phyloP scores from a whole-genome alignment of 1,284 basidiomycete genomes.

The Stygiomarasmius scandens region DNA sequence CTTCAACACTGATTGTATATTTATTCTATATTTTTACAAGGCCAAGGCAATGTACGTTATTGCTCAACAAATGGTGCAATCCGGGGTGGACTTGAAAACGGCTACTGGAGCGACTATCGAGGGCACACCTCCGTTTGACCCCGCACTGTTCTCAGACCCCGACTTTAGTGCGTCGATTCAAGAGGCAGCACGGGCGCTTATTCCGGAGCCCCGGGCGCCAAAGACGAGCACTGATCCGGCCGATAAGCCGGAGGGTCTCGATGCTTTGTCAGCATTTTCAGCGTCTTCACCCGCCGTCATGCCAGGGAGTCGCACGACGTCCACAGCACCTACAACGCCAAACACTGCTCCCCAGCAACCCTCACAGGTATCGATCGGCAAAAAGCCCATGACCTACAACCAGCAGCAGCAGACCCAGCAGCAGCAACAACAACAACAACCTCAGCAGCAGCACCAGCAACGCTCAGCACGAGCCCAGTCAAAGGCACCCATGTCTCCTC shows the following conservation, averaged over 20 bases:
- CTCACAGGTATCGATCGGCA: slow-evolving; percentile 17
- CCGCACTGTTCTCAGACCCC: slow-evolving; percentile 58
- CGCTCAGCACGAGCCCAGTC: slow-evolving; percentile 15
- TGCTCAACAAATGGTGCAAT: slow-evolving; percentile 67
- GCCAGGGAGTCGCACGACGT: slow-evolving; percentile 2
- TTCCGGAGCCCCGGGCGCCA: slow-evolving; percentile 28
- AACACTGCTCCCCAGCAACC: slow-evolving; percentile 11
- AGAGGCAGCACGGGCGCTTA: slow-evolving; percentile 49
- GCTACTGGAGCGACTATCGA: slow-evolving; percentile 35
- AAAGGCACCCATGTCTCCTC: slow-evolving; percentile 59
- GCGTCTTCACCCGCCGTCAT: slow-evolving; percentile 1
- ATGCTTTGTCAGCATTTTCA: slow-evolving; percentile 13
- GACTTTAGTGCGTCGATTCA: slow-evolving; percentile 56
- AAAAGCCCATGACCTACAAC: slow-evolving; percentile 23
- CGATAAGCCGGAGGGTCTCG: not conserved
- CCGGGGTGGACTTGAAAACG: slow-evolving; percentile 44
- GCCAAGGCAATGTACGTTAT: slow-evolving; percentile 66
- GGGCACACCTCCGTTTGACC: slow-evolving; percentile 52
- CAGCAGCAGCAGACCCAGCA: slow-evolving; percentile 25
- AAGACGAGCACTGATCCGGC: not conserved
- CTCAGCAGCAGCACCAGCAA: slow-evolving; percentile 1
- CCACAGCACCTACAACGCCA: slow-evolving; percentile 1
- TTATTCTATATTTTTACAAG: slow-evolving; percentile 24
- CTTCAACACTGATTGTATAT: not conserved
- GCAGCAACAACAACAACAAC: slow-evolving; percentile 15